phyloP scores from a whole-genome alignment of 1,139 yeast species.

The Yamadazyma triangularis region DNA sequence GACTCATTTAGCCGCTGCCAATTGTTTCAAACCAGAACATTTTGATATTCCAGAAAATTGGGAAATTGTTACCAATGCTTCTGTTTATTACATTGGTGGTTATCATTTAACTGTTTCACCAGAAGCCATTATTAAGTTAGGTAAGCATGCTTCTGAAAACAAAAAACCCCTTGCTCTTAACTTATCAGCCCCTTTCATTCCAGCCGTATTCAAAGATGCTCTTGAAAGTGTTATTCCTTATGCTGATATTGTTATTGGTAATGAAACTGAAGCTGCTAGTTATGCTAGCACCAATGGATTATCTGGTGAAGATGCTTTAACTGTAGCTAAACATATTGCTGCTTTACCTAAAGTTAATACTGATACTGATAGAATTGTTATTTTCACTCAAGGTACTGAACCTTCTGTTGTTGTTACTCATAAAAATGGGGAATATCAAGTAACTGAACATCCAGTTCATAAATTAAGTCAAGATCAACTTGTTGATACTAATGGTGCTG shows the following conservation, averaged over 20 bases:
- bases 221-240: conserved; percentile 77
- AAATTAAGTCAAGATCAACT: conserved; percentile 63
- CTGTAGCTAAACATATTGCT: conserved; percentile 81
- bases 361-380: conserved; percentile 71
- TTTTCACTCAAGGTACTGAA: conserved; percentile 90
- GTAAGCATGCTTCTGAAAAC: conserved; percentile 82
- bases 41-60: conserved; percentile 88
- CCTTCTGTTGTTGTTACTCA: conserved; percentile 75
- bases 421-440: conserved; percentile 43
- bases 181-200: conserved; percentile 94
- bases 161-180: conserved; percentile 84
- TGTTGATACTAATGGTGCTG: conserved; percentile 97
- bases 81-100: conserved; percentile 90
- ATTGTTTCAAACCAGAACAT: conserved; percentile 89
- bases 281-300: conserved; percentile 82
- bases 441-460: conserved; percentile 62
- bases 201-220: conserved; percentile 92
- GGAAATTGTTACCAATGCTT: conserved; percentile 76
- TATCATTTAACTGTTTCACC: conserved; percentile 98
- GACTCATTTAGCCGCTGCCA: conserved; percentile 97
- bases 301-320: conserved; percentile 54
- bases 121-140: conserved; percentile 84
- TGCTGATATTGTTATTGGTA: conserved; percentile 89
- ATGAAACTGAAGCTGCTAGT: conserved; percentile 95
- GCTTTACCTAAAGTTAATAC: conserved; percentile 72